phyloP scores from a whole-genome alignment of 75 land plant species.

The Sequoiadendron giganteum region DNA sequence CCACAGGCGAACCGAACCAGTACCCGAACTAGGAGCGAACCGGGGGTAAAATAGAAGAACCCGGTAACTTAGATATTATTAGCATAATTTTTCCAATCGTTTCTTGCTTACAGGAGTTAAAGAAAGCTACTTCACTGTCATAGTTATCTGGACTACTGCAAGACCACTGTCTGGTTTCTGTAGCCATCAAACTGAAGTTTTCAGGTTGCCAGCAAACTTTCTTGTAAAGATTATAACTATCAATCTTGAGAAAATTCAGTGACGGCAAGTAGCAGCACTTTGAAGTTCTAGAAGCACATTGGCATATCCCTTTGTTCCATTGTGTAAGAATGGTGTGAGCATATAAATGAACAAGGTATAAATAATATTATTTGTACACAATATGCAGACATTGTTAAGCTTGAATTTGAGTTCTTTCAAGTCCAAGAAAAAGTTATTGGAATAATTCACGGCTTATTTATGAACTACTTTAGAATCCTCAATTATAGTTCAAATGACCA shows the following conservation, averaged over 20 bases:
- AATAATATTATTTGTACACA: background rate
- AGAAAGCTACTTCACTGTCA: conserved; percentile 7
- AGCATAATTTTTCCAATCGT: conserved; percentile 74
- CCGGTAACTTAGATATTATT: too few species aligned
- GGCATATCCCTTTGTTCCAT: background rate
- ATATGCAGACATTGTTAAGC: background rate
- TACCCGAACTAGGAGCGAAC: too few species aligned
- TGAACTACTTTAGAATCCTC: background rate
- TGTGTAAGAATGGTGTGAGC: too few species aligned
- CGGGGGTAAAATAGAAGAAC: too few species aligned
- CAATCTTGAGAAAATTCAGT: background rate
- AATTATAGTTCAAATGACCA: too few species aligned
- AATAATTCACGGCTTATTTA: background rate
- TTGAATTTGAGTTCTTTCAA: background rate
- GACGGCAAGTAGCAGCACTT: background rate
- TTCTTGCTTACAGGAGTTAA: conserved; percentile 63
- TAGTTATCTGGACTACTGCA: background rate
- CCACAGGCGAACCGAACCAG: too few species aligned
- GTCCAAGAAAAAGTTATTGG: background rate
- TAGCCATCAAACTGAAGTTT: background rate
- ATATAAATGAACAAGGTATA: background rate
- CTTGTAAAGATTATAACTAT: background rate
- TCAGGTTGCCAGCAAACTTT: background rate
- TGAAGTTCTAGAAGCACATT: background rate
- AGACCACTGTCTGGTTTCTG: background rate